These are phyloP conservation scores for Entoloma clypeatum DNA, from an alignment of 1,284 basidiomycete species.

Conservation along the genomic window DNA sequence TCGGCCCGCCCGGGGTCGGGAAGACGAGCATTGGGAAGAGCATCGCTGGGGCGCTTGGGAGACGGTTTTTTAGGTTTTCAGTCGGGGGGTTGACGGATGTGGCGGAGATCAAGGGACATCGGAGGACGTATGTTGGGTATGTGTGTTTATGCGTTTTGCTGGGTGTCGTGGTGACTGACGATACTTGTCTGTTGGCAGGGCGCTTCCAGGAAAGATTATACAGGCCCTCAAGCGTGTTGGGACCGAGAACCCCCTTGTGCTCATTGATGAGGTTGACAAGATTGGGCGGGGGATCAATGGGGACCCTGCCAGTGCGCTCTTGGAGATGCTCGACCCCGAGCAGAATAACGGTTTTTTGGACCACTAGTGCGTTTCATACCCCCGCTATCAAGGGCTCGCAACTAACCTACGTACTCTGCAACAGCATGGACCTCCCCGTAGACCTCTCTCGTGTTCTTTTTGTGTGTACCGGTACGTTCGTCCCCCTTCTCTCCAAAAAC, in stretches of 20 bases:
- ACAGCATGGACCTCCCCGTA: constrained; percentile 93
- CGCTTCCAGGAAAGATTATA: constrained; percentile 96
- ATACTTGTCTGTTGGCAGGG: constrained; percentile 42
- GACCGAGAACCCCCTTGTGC: constrained; percentile 93
- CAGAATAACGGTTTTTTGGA: constrained; percentile 94
- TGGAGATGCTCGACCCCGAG: constrained; percentile 98
- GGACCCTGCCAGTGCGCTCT: constrained; percentile 89
- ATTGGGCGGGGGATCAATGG: constrained; percentile 95
- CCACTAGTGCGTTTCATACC: constrained; percentile 19
- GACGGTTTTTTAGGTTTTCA: constrained; percentile 94
- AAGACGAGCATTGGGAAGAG: constrained; percentile 95
- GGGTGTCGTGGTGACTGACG: constrained; percentile 5
- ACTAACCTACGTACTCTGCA: constrained; percentile 5
- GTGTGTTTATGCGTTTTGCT: constrained; percentile 24
- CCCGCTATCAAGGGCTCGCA: neutral
- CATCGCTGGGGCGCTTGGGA: constrained; percentile 82
- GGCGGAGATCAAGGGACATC: constrained; percentile 98
- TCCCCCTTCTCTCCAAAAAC: neutral
- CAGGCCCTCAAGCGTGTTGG: constrained; percentile 96
- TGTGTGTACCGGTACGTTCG: constrained; percentile 78
- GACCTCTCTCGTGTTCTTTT: constrained; percentile 96
- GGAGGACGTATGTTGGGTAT: constrained; percentile 93
- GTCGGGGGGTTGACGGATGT: constrained; percentile 97
- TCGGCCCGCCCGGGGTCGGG: constrained; percentile 96
- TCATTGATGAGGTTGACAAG: constrained; percentile 99